Evolutionary conservation across 2,329 filamentous ascomycete genomes (phyloP).

Genomic region (Cladorrhinum sp.): DNA sequence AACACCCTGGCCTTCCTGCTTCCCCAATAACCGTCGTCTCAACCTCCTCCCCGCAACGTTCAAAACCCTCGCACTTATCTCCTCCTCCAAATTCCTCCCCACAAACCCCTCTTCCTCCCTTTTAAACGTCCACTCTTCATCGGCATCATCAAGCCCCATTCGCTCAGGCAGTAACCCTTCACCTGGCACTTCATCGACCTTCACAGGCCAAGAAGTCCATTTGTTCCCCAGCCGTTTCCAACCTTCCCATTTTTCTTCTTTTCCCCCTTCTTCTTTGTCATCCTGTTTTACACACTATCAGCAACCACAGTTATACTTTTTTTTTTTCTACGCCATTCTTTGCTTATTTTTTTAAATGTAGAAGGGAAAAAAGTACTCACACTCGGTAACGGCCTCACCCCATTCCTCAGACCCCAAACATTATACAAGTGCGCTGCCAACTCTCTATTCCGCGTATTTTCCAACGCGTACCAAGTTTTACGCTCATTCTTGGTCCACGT

Average conservation of each 20-base stretch:
- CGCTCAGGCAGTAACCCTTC: conserved; percentile 43
- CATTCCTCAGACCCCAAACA: conserved; percentile 59
- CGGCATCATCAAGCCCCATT: conserved; percentile 39
- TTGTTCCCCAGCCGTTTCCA: conserved; percentile 54
- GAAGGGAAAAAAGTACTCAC: not conserved
- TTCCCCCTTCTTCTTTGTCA: conserved; percentile 22
- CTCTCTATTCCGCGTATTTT: conserved; percentile 62
- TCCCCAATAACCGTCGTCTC: conserved; percentile 31
- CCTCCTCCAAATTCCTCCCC: conserved; percentile 65
- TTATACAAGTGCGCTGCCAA: conserved; percentile 78
- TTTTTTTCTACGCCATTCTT: conserved; percentile 29
- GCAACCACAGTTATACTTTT: not conserved
- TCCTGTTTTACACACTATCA: no score
- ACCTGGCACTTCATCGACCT: conserved; percentile 57
- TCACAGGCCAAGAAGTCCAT: conserved; percentile 88
- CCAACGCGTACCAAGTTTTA: conserved; percentile 60
- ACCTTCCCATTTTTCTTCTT: conserved; percentile 19
- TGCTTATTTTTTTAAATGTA: conserved; percentile 4
- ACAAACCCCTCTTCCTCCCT: conserved; percentile 40
- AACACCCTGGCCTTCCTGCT: not conserved
- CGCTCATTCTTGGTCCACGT: conserved; percentile 60
- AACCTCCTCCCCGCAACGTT: conserved; percentile 67
- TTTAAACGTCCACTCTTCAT: conserved; percentile 52
- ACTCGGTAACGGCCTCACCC: no score
- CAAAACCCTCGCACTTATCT: conserved; percentile 64